These are phyloP conservation scores for Boletus edulis DNA, from an alignment of 768 basidiomycete genomes.

Conservation along the genomic window DNA sequence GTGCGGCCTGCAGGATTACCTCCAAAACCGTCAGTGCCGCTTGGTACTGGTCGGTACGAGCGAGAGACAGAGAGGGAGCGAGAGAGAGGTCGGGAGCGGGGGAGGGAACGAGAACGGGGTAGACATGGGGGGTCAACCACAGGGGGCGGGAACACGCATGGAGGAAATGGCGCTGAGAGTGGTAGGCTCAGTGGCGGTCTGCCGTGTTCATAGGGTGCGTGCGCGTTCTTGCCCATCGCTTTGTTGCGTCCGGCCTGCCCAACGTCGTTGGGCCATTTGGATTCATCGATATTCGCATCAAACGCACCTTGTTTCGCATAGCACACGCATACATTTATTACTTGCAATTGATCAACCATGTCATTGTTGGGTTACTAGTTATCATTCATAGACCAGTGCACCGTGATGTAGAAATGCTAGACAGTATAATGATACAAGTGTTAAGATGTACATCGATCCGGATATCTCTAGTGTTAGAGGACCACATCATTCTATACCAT, in stretches of 20 bases:
- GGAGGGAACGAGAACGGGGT: conserved; percentile 21
- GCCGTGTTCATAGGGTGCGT: conserved; percentile 28
- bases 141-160: conserved; percentile 4
- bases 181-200: conserved; percentile 21
- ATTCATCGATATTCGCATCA: conserved; percentile 5
- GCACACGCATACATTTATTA: conserved; percentile 17
- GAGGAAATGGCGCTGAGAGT: conserved; percentile 1
- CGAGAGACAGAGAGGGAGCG: conserved; percentile 14
- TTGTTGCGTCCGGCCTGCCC: too few species aligned
- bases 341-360: conserved; percentile 13
- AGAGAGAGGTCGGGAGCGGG: conserved; percentile 7
- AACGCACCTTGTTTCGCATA: conserved; percentile 14
- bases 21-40: conserved; percentile 15
- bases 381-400: not conserved
- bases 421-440: not conserved
- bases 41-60: conserved; percentile 16
- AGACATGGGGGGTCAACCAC: conserved; percentile 9
- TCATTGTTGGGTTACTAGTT: conserved; percentile 16
- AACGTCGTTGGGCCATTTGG: not conserved
- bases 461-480: too few species aligned
- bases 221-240: not conserved
- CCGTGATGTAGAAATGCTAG: conserved; percentile 8
- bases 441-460: too few species aligned
- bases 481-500: too few species aligned
- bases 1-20: conserved; percentile 19